These are phyloP conservation scores for Rhodotorula toruloides DNA, from an alignment of 768 basidiomycete genomes.

Conservation along the genomic window DNA sequence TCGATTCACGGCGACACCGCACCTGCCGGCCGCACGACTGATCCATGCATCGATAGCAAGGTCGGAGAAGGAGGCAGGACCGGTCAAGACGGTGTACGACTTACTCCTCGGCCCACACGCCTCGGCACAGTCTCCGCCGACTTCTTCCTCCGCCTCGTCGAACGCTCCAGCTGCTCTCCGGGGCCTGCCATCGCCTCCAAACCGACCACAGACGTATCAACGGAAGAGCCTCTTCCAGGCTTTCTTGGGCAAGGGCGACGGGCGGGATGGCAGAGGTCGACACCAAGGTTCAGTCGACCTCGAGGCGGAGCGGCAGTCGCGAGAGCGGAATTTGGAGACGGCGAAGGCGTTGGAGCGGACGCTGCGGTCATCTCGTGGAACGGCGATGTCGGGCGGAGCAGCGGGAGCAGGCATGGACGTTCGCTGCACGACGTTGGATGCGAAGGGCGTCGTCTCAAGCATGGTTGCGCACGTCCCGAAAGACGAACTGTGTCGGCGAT, in stretches of 20 bases:
- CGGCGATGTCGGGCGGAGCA: conserved; percentile 1
- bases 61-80: too few species aligned
- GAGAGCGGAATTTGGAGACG: conserved; percentile 25
- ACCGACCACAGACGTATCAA: too few species aligned
- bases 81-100: too few species aligned
- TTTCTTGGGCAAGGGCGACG: background rate
- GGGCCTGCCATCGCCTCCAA: too few species aligned
- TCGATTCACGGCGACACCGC: too few species aligned
- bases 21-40: too few species aligned
- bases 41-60: too few species aligned
- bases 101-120: too few species aligned
- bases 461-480: conserved; percentile 86
- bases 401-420: conserved; percentile 16
- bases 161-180: too few species aligned
- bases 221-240: background rate
- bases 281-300: background rate
- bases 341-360: conserved; percentile 33
- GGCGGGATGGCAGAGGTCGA: too few species aligned
- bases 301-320: conserved; percentile 9
- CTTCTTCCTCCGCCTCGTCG: too few species aligned
- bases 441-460: conserved; percentile 59
- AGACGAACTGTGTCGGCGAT: conserved; percentile 78
- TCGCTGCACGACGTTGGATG: conserved; percentile 32
- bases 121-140: too few species aligned
- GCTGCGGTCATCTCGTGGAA: conserved; percentile 16